Base-by-base conservation (phyloP, 139 green algal species). In the Mesotaenium endlicherianum region DNA sequence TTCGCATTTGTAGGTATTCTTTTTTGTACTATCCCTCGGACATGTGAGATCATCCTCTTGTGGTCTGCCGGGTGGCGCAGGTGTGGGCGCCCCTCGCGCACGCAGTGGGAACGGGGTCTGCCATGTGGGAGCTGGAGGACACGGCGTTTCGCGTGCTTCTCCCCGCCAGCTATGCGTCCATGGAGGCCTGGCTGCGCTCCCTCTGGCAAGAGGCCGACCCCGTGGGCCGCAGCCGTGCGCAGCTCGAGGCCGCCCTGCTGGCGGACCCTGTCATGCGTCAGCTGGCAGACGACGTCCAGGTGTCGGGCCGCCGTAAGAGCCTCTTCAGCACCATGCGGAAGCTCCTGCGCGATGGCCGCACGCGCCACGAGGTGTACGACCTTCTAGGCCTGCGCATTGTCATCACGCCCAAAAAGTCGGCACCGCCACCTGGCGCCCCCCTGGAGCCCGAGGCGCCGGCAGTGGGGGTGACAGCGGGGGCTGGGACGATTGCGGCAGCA, bases 321-420 rank as follows among this genome's bases (percentile, higher is more conserved):
- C 87, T 96, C 44, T 97, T 93, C 89, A 94, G 87, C 88, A 94
- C 94, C 8, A 97, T 98, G 92, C 93, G 93, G 84, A 98, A 98
- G 91, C 83, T 98, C 75, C 88, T 98, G 20, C 68, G 85, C 0
- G 93, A 95, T 20, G 93, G 94, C 0, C 86, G 94, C 1, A 41
- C 47, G 34, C 72, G 85, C 0, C 84, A 91, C 2, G 86, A 97
- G 81, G 86, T 99, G 72, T 93, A 93, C 75, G 95, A 99, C 82
- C 75, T 98, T 53, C 88, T 99, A 55, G 95, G 95, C 42, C 88
- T 98, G 71, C 92, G 95, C 1, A 91, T 93, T 14, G 85, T 99
- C 0, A 89, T 99, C 44, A 67, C 86, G 41, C 92, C 84, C 31
- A 17, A 60, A 20, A 20, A 17, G 40, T 5, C 16, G 26, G n/a